These are phyloP conservation scores for Haplographium delicatum DNA, from an alignment of 495 filamentous ascomycete genomes.

Conservation along the genomic window DNA sequence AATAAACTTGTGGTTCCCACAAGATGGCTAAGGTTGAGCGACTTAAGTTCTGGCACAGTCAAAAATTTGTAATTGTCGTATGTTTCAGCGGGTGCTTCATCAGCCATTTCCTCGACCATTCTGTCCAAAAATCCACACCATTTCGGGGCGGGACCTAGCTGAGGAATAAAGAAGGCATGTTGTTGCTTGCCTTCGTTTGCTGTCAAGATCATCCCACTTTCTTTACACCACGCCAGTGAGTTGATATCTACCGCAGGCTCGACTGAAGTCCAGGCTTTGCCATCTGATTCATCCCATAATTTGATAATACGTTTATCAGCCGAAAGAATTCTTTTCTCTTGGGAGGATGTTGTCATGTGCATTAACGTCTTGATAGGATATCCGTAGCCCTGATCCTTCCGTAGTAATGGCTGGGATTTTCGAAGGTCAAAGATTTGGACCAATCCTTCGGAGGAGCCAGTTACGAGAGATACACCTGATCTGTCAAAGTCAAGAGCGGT, in stretches of 20 bases:
- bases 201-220: constrained; percentile 87
- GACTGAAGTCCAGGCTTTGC: constrained; percentile 87
- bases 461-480: constrained; percentile 79
- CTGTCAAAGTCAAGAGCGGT: constrained; percentile 83
- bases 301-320: constrained; percentile 96
- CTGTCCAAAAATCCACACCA: constrained; percentile 98
- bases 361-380: constrained; percentile 87
- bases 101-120: constrained; percentile 97
- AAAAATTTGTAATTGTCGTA: constrained; percentile 99
- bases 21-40: constrained; percentile 77
- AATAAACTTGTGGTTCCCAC: constrained; percentile 81
- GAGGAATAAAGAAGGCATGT: constrained; percentile 94
- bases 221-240: constrained; percentile 78
- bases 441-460: constrained; percentile 85
- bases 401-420: constrained; percentile 74
- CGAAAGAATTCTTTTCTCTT: constrained; percentile 84
- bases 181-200: constrained; percentile 92
- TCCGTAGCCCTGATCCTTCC: constrained; percentile 94
- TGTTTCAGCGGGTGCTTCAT: constrained; percentile 62
- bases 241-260: constrained; percentile 94
- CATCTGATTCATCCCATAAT: constrained; percentile 79
- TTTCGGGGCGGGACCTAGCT: constrained; percentile 82
- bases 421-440: constrained; percentile 91
- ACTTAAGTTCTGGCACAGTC: constrained; percentile 72
- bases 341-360: constrained; percentile 73